phyloP scores from a whole-genome alignment of 192 early-diverging fungal genomes.

The Mortierella hygrophila region DNA sequence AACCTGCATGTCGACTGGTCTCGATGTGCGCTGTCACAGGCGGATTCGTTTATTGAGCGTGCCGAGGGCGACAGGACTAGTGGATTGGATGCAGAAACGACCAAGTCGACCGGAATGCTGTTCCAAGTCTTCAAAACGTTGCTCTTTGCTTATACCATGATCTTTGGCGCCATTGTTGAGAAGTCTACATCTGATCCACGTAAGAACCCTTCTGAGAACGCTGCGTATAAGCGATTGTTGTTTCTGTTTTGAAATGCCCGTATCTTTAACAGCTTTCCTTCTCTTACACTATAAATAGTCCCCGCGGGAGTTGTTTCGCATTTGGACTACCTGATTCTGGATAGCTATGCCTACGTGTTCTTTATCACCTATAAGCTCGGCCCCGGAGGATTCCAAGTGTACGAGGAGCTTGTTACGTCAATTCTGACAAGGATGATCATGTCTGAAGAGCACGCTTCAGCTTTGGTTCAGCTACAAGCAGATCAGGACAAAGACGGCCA shows the following conservation, averaged over 20 bases:
- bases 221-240: too few species aligned
- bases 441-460: constrained; percentile 14
- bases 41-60: constrained; percentile 30
- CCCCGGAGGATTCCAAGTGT: constrained; percentile 59
- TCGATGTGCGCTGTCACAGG: constrained; percentile 26
- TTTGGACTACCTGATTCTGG: constrained; percentile 44
- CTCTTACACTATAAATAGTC: constrained; percentile 2
- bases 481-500: constrained; percentile 1
- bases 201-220: background rate
- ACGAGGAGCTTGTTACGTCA: constrained; percentile 62
- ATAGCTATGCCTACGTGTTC: constrained; percentile 62
- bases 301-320: constrained; percentile 18
- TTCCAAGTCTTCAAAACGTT: constrained; percentile 65
- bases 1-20: constrained; percentile 52
- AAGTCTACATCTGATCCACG: constrained; percentile 28
- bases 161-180: constrained; percentile 58
- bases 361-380: constrained; percentile 63
- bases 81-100: constrained; percentile 31
- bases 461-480: background rate
- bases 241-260: background rate
- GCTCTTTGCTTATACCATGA: constrained; percentile 64
- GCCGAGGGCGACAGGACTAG: background rate
- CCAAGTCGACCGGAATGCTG: constrained; percentile 30
- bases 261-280: background rate
- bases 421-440: constrained; percentile 57